Evolutionary conservation across 2,329 filamentous ascomycete genomes (phyloP), one percentile per base, ranked within the genome.

Genomic region (Apiospora phragmitis): DNA sequence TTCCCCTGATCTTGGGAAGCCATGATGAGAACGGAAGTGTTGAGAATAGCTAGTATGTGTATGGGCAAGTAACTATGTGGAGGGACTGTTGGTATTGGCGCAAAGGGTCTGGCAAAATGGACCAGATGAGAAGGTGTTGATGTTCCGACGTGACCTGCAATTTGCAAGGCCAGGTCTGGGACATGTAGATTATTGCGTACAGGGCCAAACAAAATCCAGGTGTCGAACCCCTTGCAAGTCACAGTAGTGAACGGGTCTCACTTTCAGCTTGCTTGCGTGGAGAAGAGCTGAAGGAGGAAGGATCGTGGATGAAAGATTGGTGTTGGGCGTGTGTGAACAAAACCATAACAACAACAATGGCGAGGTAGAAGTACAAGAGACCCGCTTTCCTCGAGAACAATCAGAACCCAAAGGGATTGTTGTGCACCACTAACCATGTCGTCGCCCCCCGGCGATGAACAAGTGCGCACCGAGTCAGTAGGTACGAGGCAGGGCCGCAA

Each of bases 1-100:
- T 62, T 62, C 24, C 55, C 55, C 55, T n/a, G 55, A n/a, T 62
- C 55, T 38, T 35, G 55, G 55, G 32, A 62, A 62, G 55, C n/a
- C 55, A 62, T 62, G 32, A 18, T 38, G 55, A 9, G 32, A 62
- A 38, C 32, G 55, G 18, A 38, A 7, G 5, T n/a, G 8, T 12
- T 38, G 4, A 38, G 21, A n/a, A 24, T 8, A 62, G 18, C 29
- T 38, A n/a, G 11, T n/a, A 12, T 18, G 8, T 38, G 32, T 5
- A 24, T 35, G 18, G 29, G 18, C 8, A 11, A 4, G 55, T 9
- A 21, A 38, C 6, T 12, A 12, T 4, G 11, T 62, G 21, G 32
- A 38, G 4, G 8, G 24, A 38, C 9, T n/a, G 9, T 21, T 35
- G 29, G 18, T 14, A 8, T 38, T 24, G 55, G 18, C n/a, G 32